Conservation (phyloP, 1,284 basidiomycete species). For the Puccinia coronata region DNA sequence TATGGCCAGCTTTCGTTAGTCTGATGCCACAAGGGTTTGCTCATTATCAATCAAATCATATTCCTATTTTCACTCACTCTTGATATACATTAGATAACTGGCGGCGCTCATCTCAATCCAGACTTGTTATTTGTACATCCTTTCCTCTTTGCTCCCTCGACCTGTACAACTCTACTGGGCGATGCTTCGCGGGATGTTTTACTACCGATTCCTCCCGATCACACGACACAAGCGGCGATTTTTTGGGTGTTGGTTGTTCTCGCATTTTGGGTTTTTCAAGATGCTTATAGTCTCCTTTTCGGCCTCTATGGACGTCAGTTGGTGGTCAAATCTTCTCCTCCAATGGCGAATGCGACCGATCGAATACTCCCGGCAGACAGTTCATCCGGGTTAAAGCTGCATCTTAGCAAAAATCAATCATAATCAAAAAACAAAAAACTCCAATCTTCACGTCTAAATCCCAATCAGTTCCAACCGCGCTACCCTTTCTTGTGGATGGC, state of each 20-base stretch:
- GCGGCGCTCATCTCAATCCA: slow-evolving; percentile 11
- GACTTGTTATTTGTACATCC: slow-evolving; percentile 16
- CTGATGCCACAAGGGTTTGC: neutral
- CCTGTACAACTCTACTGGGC: slow-evolving; percentile 25
- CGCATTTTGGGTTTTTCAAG: slow-evolving; percentile 31
- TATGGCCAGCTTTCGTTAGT: slow-evolving; percentile 31
- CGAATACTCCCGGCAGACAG: neutral
- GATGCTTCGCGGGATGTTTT: slow-evolving; percentile 17
- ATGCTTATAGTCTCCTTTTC: no score
- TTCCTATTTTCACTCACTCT: slow-evolving; percentile 18
- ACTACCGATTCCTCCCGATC: slow-evolving; percentile 3
- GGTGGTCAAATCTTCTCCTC: neutral
- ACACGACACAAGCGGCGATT: neutral
- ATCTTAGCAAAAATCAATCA: slow-evolving; percentile 8
- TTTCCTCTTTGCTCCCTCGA: neutral
- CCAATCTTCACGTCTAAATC: neutral
- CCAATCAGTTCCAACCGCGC: neutral
- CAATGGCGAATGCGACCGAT: neutral
- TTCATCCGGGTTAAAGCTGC: neutral
- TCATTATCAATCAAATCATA: neutral
- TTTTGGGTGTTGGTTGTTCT: slow-evolving; percentile 20
- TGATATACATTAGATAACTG: slow-evolving; percentile 23
- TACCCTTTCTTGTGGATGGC: neutral
- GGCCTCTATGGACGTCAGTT: slow-evolving; percentile 4
- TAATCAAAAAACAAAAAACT: slow-evolving; percentile 12